A percentile compares a stretch with the other conserved stretches of the same genome.
Evolutionary conservation across 768 basidiomycete genomes (phyloP).

Genomic region (Xerocomus spinulosus): DNA sequence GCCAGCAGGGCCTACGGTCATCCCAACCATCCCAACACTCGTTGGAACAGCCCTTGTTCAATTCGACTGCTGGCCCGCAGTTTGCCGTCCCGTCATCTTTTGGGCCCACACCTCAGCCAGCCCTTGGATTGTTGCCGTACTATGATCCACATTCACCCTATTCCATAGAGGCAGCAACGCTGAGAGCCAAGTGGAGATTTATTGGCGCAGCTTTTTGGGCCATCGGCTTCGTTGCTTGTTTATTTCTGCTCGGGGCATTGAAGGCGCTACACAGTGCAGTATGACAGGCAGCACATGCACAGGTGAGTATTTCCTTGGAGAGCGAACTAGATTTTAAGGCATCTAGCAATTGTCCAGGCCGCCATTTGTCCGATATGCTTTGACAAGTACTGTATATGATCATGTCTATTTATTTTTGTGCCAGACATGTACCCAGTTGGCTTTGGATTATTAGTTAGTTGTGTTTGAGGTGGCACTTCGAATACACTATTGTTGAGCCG

Average conservation of each 20-base stretch:
- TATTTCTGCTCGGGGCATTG: slow-evolving; percentile 27
- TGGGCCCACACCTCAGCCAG: slow-evolving; percentile 39
- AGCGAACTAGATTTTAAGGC: too few species aligned
- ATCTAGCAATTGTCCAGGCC: too few species aligned
- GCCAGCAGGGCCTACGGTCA: slow-evolving; percentile 12
- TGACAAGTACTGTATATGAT: too few species aligned
- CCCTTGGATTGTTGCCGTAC: slow-evolving; percentile 35
- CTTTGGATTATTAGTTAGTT: too few species aligned
- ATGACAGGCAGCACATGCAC: neutral
- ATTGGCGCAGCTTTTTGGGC: slow-evolving; percentile 39
- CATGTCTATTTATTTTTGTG: too few species aligned
- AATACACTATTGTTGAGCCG: too few species aligned
- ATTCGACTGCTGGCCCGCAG: slow-evolving; percentile 11
- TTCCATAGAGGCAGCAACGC: slow-evolving; percentile 34
- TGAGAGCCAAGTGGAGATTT: slow-evolving; percentile 43
- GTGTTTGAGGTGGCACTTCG: too few species aligned
- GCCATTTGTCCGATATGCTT: too few species aligned
- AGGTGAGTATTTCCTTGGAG: neutral
- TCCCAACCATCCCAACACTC: slow-evolving; percentile 10
- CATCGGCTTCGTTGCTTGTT: slow-evolving; percentile 27
- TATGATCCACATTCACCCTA: slow-evolving; percentile 42
- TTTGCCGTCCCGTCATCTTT: slow-evolving; percentile 18
- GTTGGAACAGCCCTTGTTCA: slow-evolving; percentile 14
- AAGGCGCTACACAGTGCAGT: slow-evolving; percentile 1
- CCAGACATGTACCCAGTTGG: too few species aligned